phyloP scores from a whole-genome alignment of 2,329 filamentous ascomycete species.

The Zalaria sp. region DNA sequence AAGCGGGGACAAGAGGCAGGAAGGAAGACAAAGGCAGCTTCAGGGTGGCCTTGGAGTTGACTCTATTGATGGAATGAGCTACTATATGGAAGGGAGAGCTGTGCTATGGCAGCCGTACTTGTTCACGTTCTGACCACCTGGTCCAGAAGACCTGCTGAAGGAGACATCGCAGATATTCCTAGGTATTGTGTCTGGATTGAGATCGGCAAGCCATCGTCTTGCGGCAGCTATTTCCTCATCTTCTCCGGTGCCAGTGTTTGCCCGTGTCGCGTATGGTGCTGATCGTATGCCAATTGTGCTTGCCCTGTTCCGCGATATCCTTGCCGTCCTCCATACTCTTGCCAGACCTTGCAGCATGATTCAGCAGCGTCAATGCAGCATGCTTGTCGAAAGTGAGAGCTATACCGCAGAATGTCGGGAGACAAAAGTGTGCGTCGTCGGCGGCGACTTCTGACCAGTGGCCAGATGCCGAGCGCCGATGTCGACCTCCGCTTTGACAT shows the following conservation, averaged over 20 bases:
- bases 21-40: slow-evolving; percentile 39
- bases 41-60: slow-evolving; percentile 54
- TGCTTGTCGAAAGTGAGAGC: too few relatives aligned
- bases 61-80: slow-evolving; percentile 29
- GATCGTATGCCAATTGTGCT: background rate
- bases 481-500: too few relatives aligned
- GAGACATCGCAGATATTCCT: slow-evolving; percentile 42
- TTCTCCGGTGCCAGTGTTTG: background rate
- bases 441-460: too few relatives aligned
- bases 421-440: too few relatives aligned
- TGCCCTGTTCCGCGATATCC: background rate
- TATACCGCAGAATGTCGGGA: too few relatives aligned
- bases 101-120: slow-evolving; percentile 32
- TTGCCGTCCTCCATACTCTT: background rate
- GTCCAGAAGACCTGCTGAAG: slow-evolving; percentile 50
- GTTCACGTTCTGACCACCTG: slow-evolving; percentile 55
- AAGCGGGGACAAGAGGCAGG: slow-evolving; percentile 37
- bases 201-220: slow-evolving; percentile 37
- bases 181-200: slow-evolving; percentile 41
- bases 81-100: background rate
- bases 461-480: too few relatives aligned
- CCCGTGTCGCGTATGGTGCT: background rate
- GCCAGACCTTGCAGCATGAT: background rate
- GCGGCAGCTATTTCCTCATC: slow-evolving; percentile 8
- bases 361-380: background rate